A percentile compares a stretch with the other conserved stretches of the same genome.
Evolutionary conservation across 495 filamentous ascomycete species (phyloP).

Genomic region (Penicillium angulare): DNA sequence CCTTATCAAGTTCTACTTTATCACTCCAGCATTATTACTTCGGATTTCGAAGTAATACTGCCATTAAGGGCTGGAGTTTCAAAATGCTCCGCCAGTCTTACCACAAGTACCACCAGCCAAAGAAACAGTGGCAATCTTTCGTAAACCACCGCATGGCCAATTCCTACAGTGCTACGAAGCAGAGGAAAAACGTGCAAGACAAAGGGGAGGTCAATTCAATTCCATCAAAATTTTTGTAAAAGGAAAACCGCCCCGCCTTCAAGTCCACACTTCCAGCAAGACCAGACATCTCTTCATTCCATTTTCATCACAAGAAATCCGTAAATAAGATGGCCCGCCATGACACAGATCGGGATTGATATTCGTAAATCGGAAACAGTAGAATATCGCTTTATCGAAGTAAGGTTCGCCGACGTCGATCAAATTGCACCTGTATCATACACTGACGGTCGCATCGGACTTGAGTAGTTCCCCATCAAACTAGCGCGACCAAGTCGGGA

Average conservation of each 20-base stretch:
- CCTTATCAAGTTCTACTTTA: too few relatives aligned
- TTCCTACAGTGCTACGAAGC: slow-evolving; percentile 1
- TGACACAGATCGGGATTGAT: background rate
- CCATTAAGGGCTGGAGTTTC: too few relatives aligned
- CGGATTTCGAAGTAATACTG: too few relatives aligned
- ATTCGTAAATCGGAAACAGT: slow-evolving; percentile 2
- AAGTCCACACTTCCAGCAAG: background rate
- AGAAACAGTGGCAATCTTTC: too few relatives aligned
- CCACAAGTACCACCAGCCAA: too few relatives aligned
- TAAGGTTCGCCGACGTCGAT: slow-evolving; percentile 1
- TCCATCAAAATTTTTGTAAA: slow-evolving; percentile 31
- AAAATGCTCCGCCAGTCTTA: too few relatives aligned
- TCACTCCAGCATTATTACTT: too few relatives aligned
- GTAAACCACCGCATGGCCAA: background rate
- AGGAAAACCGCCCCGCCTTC: slow-evolving; percentile 19
- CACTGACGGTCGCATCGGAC: background rate
- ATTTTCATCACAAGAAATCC: slow-evolving; percentile 2
- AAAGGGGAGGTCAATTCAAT: slow-evolving; percentile 31
- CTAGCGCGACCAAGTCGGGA: slow-evolving; percentile 25
- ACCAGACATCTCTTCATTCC: background rate
- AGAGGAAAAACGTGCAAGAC: slow-evolving; percentile 10
- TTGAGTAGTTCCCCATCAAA: slow-evolving; percentile 22
- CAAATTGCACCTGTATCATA: background rate
- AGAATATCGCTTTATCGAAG: background rate
- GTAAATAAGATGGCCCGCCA: background rate